Evolutionary conservation across 805 yeast genomes (phyloP).

Genomic region (Candida lessepsii): DNA sequence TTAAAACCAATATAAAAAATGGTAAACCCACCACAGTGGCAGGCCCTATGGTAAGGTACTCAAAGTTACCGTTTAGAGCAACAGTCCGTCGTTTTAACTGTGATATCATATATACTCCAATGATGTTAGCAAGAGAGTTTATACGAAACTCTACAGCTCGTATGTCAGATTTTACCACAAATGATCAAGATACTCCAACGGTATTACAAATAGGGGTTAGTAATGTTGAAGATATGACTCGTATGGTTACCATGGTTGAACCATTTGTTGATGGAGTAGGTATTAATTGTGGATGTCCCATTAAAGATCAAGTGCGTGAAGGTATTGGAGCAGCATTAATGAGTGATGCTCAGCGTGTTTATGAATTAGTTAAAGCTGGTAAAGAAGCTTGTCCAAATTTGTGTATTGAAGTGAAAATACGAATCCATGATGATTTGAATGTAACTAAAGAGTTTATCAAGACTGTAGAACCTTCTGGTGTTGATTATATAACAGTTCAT

Average conservation of each 20-base stretch:
- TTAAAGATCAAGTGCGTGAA: constrained; percentile 88
- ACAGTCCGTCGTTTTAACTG: constrained; percentile 65
- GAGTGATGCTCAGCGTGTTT: constrained; percentile 75
- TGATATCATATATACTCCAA: constrained; percentile 90
- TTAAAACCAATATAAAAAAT: constrained; percentile 21
- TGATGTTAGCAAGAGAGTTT: constrained; percentile 95
- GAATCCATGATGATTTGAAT: constrained; percentile 75
- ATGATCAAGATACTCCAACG: constrained; percentile 62
- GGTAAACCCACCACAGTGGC: constrained; percentile 41
- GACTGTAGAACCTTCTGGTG: constrained; percentile 81
- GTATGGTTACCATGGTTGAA: constrained; percentile 84
- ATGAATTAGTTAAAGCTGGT: constrained; percentile 80
- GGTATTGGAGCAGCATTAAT: constrained; percentile 97
- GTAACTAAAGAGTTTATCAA: constrained; percentile 74
- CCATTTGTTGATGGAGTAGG: constrained; percentile 95
- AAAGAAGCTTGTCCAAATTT: constrained; percentile 73
- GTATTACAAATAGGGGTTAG: constrained; percentile 91
- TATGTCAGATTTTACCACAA: constrained; percentile 80
- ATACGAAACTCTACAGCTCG: constrained; percentile 82
- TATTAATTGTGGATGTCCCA: constrained; percentile 96
- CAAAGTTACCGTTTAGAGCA: constrained; percentile 88
- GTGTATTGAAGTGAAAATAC: constrained; percentile 87
- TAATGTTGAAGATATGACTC: constrained; percentile 73
- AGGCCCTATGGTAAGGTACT: constrained; percentile 98
- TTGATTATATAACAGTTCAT: constrained; percentile 90